Percentiles rank a stretch among this genome's conserved stretches.
These are phyloP conservation scores for Gossypium longicalyx DNA, from an alignment of 345 rosid genomes.

Conservation along the genomic window DNA sequence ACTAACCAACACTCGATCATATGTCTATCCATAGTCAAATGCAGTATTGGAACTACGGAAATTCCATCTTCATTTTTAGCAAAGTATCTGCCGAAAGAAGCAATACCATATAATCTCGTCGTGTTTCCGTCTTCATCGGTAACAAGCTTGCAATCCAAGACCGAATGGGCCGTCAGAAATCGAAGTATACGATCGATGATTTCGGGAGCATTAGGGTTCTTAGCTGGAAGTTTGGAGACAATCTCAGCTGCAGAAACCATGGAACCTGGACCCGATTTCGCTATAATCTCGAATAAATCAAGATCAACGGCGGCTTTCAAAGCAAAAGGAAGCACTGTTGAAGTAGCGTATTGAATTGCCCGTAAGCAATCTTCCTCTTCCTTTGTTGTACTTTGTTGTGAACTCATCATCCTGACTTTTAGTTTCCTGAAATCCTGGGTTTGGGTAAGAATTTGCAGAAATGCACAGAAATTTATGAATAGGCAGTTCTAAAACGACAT, in stretches of 20 bases:
- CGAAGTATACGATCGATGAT: not conserved
- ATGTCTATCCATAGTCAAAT: not conserved
- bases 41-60: not conserved
- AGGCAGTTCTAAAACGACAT: too few relatives aligned
- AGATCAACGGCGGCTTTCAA: not conserved
- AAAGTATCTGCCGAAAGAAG: not conserved
- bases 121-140: not conserved
- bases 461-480: too few relatives aligned
- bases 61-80: not conserved
- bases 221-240: not conserved
- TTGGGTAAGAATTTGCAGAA: too few relatives aligned
- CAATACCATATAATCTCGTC: not conserved
- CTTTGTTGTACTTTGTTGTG: too few relatives aligned
- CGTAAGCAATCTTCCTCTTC: not conserved
- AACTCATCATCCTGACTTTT: too few relatives aligned
- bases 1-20: not conserved
- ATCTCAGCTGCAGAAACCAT: not conserved
- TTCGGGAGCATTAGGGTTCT: not conserved
- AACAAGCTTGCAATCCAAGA: not conserved
- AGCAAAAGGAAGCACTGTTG: not conserved
- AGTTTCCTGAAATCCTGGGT: too few relatives aligned
- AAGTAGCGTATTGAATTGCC: not conserved
- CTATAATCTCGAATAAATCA: not conserved
- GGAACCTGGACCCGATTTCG: not conserved
- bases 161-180: not conserved